Percentiles rank a stretch among this genome's conserved stretches.
phyloP scores from a whole-genome alignment of 2,329 filamentous ascomycete genomes.

The Trichoderma cornu-damae region DNA sequence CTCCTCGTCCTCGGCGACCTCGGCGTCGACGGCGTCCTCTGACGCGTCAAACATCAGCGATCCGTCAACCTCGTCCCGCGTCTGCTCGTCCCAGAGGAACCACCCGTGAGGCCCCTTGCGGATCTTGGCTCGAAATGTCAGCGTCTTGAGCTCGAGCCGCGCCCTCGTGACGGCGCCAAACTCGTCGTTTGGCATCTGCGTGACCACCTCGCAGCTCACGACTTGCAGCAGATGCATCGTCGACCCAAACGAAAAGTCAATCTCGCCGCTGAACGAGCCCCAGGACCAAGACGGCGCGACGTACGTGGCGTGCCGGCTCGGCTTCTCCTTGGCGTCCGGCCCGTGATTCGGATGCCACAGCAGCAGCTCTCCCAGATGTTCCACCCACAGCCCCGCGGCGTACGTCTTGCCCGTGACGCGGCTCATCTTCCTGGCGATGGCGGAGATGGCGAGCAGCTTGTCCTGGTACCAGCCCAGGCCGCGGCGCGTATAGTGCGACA shows the following conservation, averaged over 20 bases:
- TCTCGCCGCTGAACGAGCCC: not conserved
- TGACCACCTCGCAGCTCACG: not conserved
- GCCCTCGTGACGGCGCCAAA: not conserved
- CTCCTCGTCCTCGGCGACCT: not conserved
- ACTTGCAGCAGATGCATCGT: not conserved
- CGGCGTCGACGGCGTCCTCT: not conserved
- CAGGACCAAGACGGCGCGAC: constrained; percentile 13
- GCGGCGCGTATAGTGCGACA: constrained; percentile 5
- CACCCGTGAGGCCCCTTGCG: not conserved
- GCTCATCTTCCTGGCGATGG: constrained; percentile 8
- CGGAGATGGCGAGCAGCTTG: constrained; percentile 1
- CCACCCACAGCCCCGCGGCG: not conserved
- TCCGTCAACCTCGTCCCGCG: not conserved
- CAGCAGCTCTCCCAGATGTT: not conserved
- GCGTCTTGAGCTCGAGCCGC: not conserved
- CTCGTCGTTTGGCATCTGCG: not conserved
- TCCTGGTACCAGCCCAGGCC: constrained; percentile 11
- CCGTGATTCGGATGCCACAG: constrained; percentile 4
- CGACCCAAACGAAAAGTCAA: constrained; percentile 1
- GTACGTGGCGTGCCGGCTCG: not conserved
- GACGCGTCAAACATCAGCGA: not conserved
- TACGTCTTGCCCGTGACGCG: not conserved
- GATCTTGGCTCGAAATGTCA: not conserved
- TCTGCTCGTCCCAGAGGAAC: constrained; percentile 3
- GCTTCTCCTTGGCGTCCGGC: not conserved